Base-by-base conservation (phyloP, 2,329 filamentous ascomycete genomes). In the Aureobasidium lini region DNA sequence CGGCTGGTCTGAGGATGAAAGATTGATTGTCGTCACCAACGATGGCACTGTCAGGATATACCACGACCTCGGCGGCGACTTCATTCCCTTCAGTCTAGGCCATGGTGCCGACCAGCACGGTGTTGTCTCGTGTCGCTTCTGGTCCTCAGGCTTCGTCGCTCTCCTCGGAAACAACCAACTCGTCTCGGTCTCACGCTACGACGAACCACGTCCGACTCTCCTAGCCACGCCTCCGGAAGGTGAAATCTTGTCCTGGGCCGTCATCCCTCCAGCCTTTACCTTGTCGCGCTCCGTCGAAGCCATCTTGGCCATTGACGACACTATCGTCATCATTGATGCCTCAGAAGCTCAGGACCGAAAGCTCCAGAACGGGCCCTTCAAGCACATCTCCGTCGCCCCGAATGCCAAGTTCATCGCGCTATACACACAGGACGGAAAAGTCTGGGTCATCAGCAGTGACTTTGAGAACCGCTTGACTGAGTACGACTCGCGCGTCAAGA, bases 1-100 rank as follows among this genome's bases (percentile, higher is more conserved):
- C 18, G 94, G 94, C 36, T 99, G 94, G 94, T 96, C 92, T 18
- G 93, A 96, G 68, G 90, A 96, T 64, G 94, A 99, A 78, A 88
- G 89, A 70, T 81, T 99, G 48, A 78, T 99, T 4, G 88, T 96
- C 0, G 85, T 97, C 54, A 90, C 91, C 9, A 84, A 88, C 57
- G 93, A 99, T 69, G 94, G 94, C 28, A 93, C 86, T 1, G 93
- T 97, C 44, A 83, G 92, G 62, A 94, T 90, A 72, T 96, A 92
- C 70, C 85, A 91, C 71, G 89, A 94, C 68, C 77, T 99, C n/a
- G 89, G 96, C 71, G 90, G 88, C 63, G 93, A 97, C 70, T 99
- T 99, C 70, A 90, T 87, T 15, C 92, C 95, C 61, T 99, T 97
- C 73, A 92, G 89, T 1, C 79, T 99, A 0, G 94, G 93, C 57